phyloP scores from a whole-genome alignment of 78 protist genomes.

The Dictyostelium capitatum region DNA sequence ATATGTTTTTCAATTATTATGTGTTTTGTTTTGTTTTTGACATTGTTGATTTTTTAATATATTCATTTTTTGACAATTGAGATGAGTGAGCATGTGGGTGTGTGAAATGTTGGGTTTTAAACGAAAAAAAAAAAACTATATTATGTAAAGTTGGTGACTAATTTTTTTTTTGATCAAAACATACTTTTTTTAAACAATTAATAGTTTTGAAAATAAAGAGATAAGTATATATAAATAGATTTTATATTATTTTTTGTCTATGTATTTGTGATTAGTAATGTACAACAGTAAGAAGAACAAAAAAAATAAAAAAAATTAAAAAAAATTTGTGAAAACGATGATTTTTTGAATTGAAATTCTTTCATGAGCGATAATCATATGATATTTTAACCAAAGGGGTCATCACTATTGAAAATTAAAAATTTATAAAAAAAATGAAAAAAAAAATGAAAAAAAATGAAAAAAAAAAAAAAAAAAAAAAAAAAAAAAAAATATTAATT shows the following conservation, averaged over 20 bases:
- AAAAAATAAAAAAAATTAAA: neutral
- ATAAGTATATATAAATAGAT: neutral
- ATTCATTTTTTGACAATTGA: too few relatives aligned
- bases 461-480: neutral
- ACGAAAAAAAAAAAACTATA: too few relatives aligned
- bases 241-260: neutral
- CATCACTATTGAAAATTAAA: too few relatives aligned
- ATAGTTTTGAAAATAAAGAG: neutral
- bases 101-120: too few relatives aligned
- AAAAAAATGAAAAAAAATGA: neutral
- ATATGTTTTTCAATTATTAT: too few relatives aligned
- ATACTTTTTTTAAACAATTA: constrained; percentile 12
- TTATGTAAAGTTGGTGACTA: too few relatives aligned
- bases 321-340: neutral
- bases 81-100: too few relatives aligned
- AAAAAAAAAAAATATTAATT: too few relatives aligned
- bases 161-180: neutral
- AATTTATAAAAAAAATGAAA: neutral
- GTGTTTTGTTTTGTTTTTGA: too few relatives aligned
- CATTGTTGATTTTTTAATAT: too few relatives aligned
- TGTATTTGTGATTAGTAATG: neutral
- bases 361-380: too few relatives aligned
- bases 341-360: neutral
- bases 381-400: too few relatives aligned
- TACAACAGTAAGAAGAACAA: neutral